Base-by-base conservation (phyloP, 2,329 filamentous ascomycete genomes). In the Grosmannia serpens region DNA sequence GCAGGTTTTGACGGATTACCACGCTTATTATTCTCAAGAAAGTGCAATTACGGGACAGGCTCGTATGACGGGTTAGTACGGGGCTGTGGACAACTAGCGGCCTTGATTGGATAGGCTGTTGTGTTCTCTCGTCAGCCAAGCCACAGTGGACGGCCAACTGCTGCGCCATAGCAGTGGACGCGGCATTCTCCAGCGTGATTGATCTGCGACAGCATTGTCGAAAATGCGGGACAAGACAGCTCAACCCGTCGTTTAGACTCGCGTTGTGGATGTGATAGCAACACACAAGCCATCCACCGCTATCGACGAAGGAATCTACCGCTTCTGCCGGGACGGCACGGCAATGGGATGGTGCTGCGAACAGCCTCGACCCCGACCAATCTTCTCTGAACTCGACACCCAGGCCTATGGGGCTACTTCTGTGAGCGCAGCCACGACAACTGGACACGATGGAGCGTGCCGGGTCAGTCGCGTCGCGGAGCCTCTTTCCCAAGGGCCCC, bases 401-500 rank as follows among this genome's bases (percentile, higher is more conserved):
- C 29, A n/a, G 10, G 29, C 33, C 29, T 47, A 56, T 56, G 54
- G 54, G 54, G 44, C 10, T 11, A 20, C 33, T 29, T 33, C 24
- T 22, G 17, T 51, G 51, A 52, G 49, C 35, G 29, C 38, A 46
- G 24, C 31, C 22, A 33, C 56, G 38, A 47, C 51, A 29, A 58
- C 44, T 27, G 22, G 27, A 52, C 53, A 54, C 9, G 7, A 75
- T 75, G 73, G 74, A 76, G 68, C 71, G 73, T 65, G 66, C 65
- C 60, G 69, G 68, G 60, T 74, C 74, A 53, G 62, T 55, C 59
- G 77, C 77, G 61, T 79, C 82, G 65, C 81, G 85, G 73, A 79
- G 84, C 64, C 79, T 91, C 68, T 92, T 89, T 69, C 86, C 87
- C 59, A 84, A 84, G 71, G 88, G 86, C 46, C 89, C 89, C 61